phyloP scores from a whole-genome alignment of 805 yeast genomes.

The Wickerhamiella alocasiicola region DNA sequence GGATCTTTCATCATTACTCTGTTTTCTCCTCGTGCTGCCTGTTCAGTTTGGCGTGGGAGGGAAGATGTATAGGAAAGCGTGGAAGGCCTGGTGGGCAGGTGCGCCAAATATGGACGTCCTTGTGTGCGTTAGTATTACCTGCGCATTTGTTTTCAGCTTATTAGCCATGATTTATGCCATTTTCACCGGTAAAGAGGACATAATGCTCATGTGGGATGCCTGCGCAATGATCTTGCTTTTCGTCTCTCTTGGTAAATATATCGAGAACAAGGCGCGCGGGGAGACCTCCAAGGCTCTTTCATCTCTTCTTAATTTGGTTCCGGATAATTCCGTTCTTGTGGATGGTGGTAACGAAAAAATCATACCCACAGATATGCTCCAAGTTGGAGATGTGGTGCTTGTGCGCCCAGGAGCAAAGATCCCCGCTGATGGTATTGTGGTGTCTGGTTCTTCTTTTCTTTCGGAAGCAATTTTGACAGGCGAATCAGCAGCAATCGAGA shows the following conservation, averaged over 20 bases:
- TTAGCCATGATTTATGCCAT: constrained; percentile 40
- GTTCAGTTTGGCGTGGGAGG: constrained; percentile 58
- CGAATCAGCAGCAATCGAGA: constrained; percentile 67
- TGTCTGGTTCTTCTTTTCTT: constrained; percentile 67
- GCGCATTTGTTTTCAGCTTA: constrained; percentile 65
- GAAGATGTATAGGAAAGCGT: constrained; percentile 53
- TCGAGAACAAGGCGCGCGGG: constrained; percentile 87
- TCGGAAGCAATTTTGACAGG: constrained; percentile 91
- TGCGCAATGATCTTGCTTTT: constrained; percentile 72
- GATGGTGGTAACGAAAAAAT: constrained; percentile 26
- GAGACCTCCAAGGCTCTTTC: constrained; percentile 84
- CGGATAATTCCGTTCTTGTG: constrained; percentile 59
- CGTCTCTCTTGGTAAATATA: constrained; percentile 79
- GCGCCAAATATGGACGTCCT: constrained; percentile 88
- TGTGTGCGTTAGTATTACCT: constrained; percentile 67
- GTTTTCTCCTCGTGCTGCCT: constrained; percentile 44
- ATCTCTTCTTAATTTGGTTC: constrained; percentile 64
- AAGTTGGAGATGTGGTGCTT: constrained; percentile 61
- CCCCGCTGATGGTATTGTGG: constrained; percentile 82
- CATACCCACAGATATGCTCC: constrained; percentile 67
- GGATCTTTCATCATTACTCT: constrained; percentile 49
- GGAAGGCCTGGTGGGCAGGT: constrained; percentile 50
- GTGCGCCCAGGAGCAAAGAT: constrained; percentile 77
- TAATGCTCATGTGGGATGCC: constrained; percentile 57
- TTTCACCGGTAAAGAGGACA: constrained; percentile 13